Percentiles rank a stretch among this genome's conserved stretches.
Evolutionary conservation across 306 rosid species (phyloP).

Genomic region (Lablab purpureus): DNA sequence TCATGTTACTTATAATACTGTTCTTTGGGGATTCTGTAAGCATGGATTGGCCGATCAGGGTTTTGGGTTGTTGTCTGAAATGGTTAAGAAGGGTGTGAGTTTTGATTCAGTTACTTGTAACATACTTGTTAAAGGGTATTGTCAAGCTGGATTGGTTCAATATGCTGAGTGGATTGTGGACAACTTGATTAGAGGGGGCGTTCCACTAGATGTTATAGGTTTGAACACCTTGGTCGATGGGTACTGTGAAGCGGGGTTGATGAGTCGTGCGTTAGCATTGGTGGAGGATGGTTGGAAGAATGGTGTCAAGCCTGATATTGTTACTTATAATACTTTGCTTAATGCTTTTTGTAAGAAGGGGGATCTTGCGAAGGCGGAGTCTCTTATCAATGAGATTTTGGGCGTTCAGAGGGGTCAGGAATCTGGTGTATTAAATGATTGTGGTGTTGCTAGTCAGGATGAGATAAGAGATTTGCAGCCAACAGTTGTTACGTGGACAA

Average conservation of each 20-base stretch:
- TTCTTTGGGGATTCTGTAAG: constrained; percentile 74
- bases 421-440: constrained; percentile 30
- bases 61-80: constrained; percentile 76
- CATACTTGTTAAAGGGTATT: constrained; percentile 70
- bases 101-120: constrained; percentile 73
- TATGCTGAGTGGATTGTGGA: constrained; percentile 67
- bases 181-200: constrained; percentile 62
- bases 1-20: constrained; percentile 73
- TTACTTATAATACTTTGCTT: constrained; percentile 73
- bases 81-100: constrained; percentile 63
- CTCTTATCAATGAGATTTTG: constrained; percentile 58
- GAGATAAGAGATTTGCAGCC: constrained; percentile 56
- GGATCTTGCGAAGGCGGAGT: constrained; percentile 60
- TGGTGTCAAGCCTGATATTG: constrained; percentile 59
- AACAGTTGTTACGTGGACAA: constrained; percentile 67
- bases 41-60: constrained; percentile 68
- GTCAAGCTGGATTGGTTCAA: constrained; percentile 62
- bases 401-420: constrained; percentile 46
- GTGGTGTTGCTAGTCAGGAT: constrained; percentile 33
- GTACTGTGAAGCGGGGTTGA: constrained; percentile 69
- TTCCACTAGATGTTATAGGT: constrained; percentile 61
- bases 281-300: constrained; percentile 54
- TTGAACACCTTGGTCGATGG: constrained; percentile 68
- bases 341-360: constrained; percentile 66
- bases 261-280: constrained; percentile 60